A percentile compares a stretch with the other conserved stretches of the same genome.
Evolutionary conservation across 192 early-diverging fungal genomes (phyloP).

Genomic region (Cladochytrium replicatum): DNA sequence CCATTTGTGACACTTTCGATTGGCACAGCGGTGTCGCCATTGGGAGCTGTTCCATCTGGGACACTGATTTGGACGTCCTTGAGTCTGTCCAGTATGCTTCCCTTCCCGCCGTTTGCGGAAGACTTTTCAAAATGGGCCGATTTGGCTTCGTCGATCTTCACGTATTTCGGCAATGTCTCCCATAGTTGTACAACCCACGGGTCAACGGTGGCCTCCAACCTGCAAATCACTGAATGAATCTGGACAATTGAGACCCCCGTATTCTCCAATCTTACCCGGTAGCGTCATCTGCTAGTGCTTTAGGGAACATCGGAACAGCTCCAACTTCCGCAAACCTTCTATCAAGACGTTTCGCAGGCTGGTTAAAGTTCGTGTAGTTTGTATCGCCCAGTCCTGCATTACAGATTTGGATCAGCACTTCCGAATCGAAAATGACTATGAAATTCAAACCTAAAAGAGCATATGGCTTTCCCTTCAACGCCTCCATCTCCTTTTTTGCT

Average conservation of each 20-base stretch:
- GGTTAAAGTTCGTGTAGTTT: conserved; percentile 90
- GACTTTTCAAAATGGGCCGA: conserved; percentile 11
- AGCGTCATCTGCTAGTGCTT: conserved; percentile 84
- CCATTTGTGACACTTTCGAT: too few relatives aligned
- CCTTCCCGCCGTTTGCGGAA: neutral
- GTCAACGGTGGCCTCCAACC: conserved; percentile 78
- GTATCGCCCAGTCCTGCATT: conserved; percentile 79
- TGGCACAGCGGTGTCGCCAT: too few relatives aligned
- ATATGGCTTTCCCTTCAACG: conserved; percentile 54
- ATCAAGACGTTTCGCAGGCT: conserved; percentile 72
- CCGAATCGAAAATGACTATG: conserved; percentile 25
- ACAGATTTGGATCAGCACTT: conserved; percentile 15
- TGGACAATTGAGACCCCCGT: neutral
- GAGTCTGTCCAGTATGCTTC: too few relatives aligned
- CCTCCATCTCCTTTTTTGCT: conserved; percentile 33
- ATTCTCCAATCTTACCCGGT: conserved; percentile 48
- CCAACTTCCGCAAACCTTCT: conserved; percentile 65
- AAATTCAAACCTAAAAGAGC: conserved; percentile 37
- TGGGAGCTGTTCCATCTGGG: too few relatives aligned
- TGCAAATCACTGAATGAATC: conserved; percentile 11
- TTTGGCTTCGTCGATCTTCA: conserved; percentile 29
- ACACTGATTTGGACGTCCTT: too few relatives aligned
- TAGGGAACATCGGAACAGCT: conserved; percentile 60
- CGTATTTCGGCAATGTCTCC: conserved; percentile 49
- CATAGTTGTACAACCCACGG: conserved; percentile 85